A percentile compares a stretch with the other conserved stretches of the same genome.
Conservation (phyloP, 1,139 yeast species). For the Pichia sp. region DNA sequence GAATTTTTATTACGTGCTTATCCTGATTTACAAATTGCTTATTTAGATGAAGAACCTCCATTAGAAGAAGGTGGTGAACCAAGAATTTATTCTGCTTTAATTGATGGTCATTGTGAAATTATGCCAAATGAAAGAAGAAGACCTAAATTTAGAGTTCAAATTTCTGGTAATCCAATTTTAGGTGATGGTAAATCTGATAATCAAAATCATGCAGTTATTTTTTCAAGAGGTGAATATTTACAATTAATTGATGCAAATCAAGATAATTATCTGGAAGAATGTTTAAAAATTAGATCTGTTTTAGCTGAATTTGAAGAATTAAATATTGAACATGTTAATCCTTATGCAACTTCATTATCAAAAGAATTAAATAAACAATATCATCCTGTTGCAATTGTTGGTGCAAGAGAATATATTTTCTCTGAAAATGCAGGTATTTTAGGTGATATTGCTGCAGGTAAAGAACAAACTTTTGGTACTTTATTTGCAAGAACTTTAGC, state of each 20-base stretch:
- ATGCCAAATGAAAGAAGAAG: constrained; percentile 98
- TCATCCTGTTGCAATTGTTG: constrained; percentile 95
- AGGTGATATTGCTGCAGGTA: constrained; percentile 99
- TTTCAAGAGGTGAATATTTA: constrained; percentile 97
- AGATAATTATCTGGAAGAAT: constrained; percentile 96
- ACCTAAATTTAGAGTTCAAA: constrained; percentile 95
- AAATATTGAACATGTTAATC: constrained; percentile 77
- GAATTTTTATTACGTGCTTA: constrained; percentile 97
- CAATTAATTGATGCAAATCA: constrained; percentile 98
- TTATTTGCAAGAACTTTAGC: constrained; percentile 95
- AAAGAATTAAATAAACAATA: constrained; percentile 32
- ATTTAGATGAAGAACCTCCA: constrained; percentile 83
- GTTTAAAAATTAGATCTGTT: constrained; percentile 94
- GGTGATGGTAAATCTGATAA: constrained; percentile 99
- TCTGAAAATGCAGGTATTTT: constrained; percentile 97
- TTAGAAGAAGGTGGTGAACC: constrained; percentile 95
- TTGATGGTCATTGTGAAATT: constrained; percentile 97
- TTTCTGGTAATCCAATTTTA: constrained; percentile 96
- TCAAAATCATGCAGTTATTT: constrained; percentile 93
- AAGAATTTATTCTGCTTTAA: constrained; percentile 89
- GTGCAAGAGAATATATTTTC: constrained; percentile 99
- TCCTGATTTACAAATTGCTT: constrained; percentile 97
- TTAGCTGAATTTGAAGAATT: constrained; percentile 97
- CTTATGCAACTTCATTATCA: constrained; percentile 61
- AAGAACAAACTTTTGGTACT: constrained; percentile 99